Percentiles rank a stretch among this genome's conserved stretches.
Evolutionary conservation across 202 grass and related monocot species (phyloP).

Genomic region (Eragrostis tef): DNA sequence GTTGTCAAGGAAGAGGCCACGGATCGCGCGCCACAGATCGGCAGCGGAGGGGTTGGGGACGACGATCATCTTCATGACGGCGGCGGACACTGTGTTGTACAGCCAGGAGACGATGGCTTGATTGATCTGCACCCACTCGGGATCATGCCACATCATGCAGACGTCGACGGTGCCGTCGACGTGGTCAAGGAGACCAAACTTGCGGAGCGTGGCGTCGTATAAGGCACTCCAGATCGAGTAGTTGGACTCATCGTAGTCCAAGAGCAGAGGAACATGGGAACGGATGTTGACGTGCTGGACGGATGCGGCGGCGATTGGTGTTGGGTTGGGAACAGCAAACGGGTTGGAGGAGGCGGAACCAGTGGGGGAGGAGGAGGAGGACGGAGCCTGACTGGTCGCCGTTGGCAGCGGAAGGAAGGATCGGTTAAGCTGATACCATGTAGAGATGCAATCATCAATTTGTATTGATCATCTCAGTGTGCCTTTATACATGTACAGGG

Average conservation of each 20-base stretch:
- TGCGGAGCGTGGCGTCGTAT: background rate
- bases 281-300: background rate
- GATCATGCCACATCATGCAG: fast-evolving
- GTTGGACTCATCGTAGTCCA: background rate
- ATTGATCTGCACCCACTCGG: background rate
- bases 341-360: too few species aligned
- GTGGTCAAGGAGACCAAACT: fast-evolving
- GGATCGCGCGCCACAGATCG: background rate
- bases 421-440: too few species aligned
- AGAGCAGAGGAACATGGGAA: background rate
- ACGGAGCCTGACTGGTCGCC: too few species aligned
- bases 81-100: background rate
- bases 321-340: too few species aligned
- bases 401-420: too few species aligned
- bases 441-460: too few species aligned
- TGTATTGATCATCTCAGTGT: too few species aligned
- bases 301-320: background rate
- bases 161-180: background rate
- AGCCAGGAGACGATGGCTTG: background rate
- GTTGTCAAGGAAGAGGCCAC: background rate
- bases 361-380: too few species aligned
- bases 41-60: fast-evolving
- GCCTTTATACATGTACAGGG: too few species aligned
- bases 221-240: background rate
- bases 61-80: background rate